Evolutionary conservation across 805 yeast species (phyloP), one percentile per base, ranked within the genome.

Genomic region (Starmerella powellii): DNA sequence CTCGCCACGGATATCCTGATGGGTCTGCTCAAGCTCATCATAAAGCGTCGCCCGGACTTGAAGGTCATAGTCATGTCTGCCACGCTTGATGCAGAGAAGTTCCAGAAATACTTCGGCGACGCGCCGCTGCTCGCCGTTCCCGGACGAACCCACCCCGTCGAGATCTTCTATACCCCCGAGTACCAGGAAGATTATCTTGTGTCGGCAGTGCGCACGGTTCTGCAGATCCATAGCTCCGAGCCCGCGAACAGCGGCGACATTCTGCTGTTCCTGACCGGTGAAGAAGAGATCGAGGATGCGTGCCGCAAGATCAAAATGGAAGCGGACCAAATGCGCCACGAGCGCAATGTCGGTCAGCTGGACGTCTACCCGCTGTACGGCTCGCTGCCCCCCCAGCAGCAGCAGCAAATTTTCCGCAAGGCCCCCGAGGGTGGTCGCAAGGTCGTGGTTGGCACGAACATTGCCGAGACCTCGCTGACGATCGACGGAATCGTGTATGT

Each of bases 401-500:
- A 91, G 62, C 95, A 87, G 60, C 76, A 74, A 59, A 91, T 91
- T 49, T 91, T 91, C 61, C 91, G 85, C 31, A 82, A 85, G 18
- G 97, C 98, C 1, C 91, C 91, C 5, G 70, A 63, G 36, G 93
- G 95, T n/a, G 97, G 98, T 29, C 74, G 98, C 61, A 88, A 88
- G 63, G 81, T 88, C 26, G 83, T 88, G 53, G 73, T 88, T 8
- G 76, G 95, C 19, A 88, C 98, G 23, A 88, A 91, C 57, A 91
- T 88, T 59, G 98, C 98, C 13, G 98, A 88, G 67, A 88, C 98
- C 2, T 91, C 97, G 27, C 73, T 88, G 64, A 88, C 98, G 46
- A 91, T 88, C 56, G 97, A 88, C 59, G 97, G 98, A 58, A 82
- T 88, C 50, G 97, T 88, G 6, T 91, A 85, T 58, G 98, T 88